These are phyloP conservation scores for Zymoseptoria brevis DNA, from an alignment of 2,329 filamentous ascomycete genomes.

Conservation along the genomic window DNA sequence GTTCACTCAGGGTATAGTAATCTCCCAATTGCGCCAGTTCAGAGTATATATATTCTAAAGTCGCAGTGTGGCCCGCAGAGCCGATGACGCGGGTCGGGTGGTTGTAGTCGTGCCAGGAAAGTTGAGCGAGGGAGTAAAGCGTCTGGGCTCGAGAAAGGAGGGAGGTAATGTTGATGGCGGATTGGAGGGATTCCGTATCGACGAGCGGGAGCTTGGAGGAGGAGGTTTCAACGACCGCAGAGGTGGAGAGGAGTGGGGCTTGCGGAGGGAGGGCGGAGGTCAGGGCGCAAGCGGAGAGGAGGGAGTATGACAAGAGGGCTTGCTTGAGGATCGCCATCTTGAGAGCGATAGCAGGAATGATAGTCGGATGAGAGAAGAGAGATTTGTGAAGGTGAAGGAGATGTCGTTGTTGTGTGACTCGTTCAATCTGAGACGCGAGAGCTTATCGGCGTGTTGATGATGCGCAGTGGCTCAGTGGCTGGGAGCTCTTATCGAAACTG, in stretches of 20 bases:
- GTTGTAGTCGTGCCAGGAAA: constrained; percentile 52
- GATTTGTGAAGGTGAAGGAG: not conserved
- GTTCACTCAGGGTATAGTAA: constrained; percentile 55
- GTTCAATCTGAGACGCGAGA: not conserved
- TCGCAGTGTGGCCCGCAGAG: constrained; percentile 14
- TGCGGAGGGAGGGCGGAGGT: not conserved
- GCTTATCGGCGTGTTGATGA: not conserved
- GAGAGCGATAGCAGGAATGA: not conserved
- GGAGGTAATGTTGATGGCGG: constrained; percentile 47
- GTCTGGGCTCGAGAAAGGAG: constrained; percentile 53
- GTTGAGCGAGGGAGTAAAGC: constrained; percentile 56
- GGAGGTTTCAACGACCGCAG: not conserved
- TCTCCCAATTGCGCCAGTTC: constrained; percentile 41
- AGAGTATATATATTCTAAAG: constrained; percentile 25
- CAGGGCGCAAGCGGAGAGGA: not conserved
- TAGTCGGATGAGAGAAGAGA: not conserved
- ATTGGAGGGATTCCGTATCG: constrained; percentile 44
- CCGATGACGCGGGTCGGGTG: constrained; percentile 66
- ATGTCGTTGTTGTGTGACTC: not conserved
- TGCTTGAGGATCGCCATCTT: not conserved
- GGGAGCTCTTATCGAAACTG: not conserved
- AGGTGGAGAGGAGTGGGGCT: not conserved
- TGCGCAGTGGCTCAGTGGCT: not conserved
- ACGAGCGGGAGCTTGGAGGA: constrained; percentile 11
- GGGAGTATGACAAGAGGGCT: not conserved